A percentile compares a stretch with the other conserved stretches of the same genome.
Conservation (phyloP, 2,329 filamentous ascomycete genomes). For the Colletotrichum chrysophilum region DNA sequence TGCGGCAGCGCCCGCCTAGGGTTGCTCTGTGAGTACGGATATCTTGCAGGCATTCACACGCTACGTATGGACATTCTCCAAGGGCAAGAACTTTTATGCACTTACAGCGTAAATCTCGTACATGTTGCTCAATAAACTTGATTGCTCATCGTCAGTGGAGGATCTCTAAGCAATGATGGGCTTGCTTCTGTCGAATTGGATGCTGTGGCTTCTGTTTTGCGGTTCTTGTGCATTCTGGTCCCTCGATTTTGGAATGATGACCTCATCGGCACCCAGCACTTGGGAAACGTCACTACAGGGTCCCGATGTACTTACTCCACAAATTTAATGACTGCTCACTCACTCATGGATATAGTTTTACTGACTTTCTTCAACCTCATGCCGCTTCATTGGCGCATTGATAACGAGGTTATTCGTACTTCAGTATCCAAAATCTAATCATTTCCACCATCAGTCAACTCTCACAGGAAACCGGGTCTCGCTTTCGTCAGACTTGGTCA, state of each 20-base stretch:
- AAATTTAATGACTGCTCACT: neutral
- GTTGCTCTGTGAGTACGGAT: neutral
- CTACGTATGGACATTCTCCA: neutral
- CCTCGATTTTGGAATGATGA: neutral
- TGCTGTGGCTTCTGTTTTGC: neutral
- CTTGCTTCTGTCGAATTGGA: neutral
- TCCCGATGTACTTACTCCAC: neutral
- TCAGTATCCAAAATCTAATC: neutral
- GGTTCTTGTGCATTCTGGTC: neutral
- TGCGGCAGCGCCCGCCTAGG: constrained; percentile 80
- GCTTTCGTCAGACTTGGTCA: neutral
- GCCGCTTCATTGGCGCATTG: neutral
- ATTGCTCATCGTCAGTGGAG: neutral
- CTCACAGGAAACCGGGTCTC: neutral
- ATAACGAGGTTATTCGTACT: neutral
- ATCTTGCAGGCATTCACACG: neutral
- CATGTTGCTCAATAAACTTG: neutral
- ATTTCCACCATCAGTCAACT: neutral
- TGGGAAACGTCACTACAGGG: neutral
- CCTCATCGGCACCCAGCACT: neutral
- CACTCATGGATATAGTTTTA: neutral
- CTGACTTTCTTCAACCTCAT: neutral
- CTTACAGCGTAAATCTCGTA: constrained; percentile 24
- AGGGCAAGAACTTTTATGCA: neutral
- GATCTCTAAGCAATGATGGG: neutral